phyloP scores from a whole-genome alignment of 495 filamentous ascomycete species.

The Achaetomiella virescens region DNA sequence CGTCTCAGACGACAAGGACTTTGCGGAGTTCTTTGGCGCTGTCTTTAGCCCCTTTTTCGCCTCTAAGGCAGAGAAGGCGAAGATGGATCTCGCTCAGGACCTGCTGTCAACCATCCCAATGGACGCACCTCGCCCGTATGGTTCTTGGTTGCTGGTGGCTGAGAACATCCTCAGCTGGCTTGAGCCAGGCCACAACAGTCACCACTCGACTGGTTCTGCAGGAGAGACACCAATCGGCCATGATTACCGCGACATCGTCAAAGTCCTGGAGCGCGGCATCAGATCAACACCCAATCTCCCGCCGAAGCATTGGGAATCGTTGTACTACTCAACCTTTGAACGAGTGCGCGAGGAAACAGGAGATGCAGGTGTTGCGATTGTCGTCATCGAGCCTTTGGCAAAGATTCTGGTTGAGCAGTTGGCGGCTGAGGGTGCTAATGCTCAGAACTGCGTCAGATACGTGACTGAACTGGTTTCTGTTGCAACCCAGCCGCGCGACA shows the following conservation, averaged over 20 bases:
- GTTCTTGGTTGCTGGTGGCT: slow-evolving; percentile 39
- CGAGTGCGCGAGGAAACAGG: slow-evolving; percentile 60
- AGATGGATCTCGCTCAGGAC: slow-evolving; percentile 38
- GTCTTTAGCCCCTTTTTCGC: slow-evolving; percentile 44
- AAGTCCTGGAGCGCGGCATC: slow-evolving; percentile 59
- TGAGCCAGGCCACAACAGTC: slow-evolving; percentile 29
- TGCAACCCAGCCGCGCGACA: slow-evolving; percentile 44
- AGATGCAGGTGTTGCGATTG: slow-evolving; percentile 52
- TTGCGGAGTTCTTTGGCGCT: slow-evolving; percentile 34
- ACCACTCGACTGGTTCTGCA: slow-evolving; percentile 28
- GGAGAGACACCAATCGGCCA: slow-evolving; percentile 37
- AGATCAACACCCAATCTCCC: slow-evolving; percentile 40
- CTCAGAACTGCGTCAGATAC: slow-evolving; percentile 25
- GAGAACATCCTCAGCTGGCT: slow-evolving; percentile 26
- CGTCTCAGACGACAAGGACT: slow-evolving; percentile 37
- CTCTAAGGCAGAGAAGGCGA: slow-evolving; percentile 36
- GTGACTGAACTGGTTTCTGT: slow-evolving; percentile 31
- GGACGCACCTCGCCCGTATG: slow-evolving; percentile 34
- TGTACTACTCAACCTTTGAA: slow-evolving; percentile 54
- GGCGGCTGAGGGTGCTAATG: background rate
- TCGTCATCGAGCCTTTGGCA: slow-evolving; percentile 67
- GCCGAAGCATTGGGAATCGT: slow-evolving; percentile 50
- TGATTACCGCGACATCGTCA: slow-evolving; percentile 65
- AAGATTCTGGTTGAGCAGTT: slow-evolving; percentile 38
- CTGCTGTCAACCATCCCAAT: slow-evolving; percentile 34